Evolutionary conservation across 169 alveolate genomes (phyloP), one percentile per base, ranked within the genome.

Genomic region (Pseudocohnilembus persalinus): DNA sequence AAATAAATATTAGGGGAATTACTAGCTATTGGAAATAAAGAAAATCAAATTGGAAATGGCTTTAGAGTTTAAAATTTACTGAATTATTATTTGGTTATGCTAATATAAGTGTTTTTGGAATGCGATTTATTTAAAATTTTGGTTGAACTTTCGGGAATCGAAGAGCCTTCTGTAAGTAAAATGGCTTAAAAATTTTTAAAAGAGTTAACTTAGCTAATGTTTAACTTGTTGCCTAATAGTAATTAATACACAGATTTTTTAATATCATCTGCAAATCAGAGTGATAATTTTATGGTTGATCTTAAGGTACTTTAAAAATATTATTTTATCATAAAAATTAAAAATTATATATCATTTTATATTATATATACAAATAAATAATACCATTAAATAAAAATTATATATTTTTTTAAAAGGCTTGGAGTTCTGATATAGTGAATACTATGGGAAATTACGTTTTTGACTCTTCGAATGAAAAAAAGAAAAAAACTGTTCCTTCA

Each of bases 381-480:
- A n/a, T n/a, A n/a, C n/a, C n/a, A n/a, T n/a, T n/a, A n/a, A n/a
- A n/a, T n/a, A n/a, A 49, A 49, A 49, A 49, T 11, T 11, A 4
- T 49, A 20, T 11, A 4, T 20, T 11, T 49, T 49, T 49, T 49
- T 49, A 49, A 49, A 49, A 85, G 79, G 83, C 90, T 27, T 85
- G 90, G 87, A 79, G 87, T 6, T 65, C 82, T 80, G 83, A 85
- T 79, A 85, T 85, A 27, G 87, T 85, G 1, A 80, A 76, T 81
- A 80, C 78, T 0, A 85, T 85, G 90, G 90, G 90, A 30, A 85
- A 85, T 80, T 85, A 85, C 68, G 90, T 78, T 74, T 85, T 85
- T 64, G 90, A 85, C n/a, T 31, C 29, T 32, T 35, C 77, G 0
- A 49, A 4, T 11, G 76, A 80, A n/a, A 85, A 81, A 32, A 80